Evolutionary conservation across 169 alveolate genomes (phyloP), one percentile per base, ranked within the genome.

Genomic region (Theileria annulata): DNA sequence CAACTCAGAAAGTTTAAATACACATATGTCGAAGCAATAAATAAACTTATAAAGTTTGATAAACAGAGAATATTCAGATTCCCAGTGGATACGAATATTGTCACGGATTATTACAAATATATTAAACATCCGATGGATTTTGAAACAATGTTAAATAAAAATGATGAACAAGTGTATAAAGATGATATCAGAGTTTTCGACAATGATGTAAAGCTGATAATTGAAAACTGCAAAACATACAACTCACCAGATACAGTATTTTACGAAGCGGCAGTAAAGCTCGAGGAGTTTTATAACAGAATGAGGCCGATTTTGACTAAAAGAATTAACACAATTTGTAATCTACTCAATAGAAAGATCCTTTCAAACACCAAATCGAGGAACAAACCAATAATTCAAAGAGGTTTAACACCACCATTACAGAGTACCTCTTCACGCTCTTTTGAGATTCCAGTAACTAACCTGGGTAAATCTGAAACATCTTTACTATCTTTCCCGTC

Each of bases 61-160:
- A 90, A 88, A 72, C 86, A 90, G 37, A 85, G 79, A 51, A 72
- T 87, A 69, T 96, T 96, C 82, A 81, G 92, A 33, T 94, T 95
- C 56, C 98, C 99, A 4, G 99, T 95, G 17, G 92, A 94, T 70
- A 85, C 87, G 25, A 93, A 93, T 42, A 85, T 89, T 54, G 98
- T 94, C 0, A 96, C 97, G 2, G 99, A 97, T 85, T 97, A 97
- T 79, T 91, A 91, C 77, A 93, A 94, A 31, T 92, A 92, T 19
- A 95, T 97, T 48, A 94, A 93, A 64, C 95, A 94, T 31, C 99
- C 99, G 3, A 95, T 96, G 95, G 98, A 96, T 87, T 88, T 97
- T 62, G 89, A 92, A 33, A 94, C 97, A 13, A 92, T 97, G 91
- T 79, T 86, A 73, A 81, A 87, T 23, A 92, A 92, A 79, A 83